Percentiles rank a stretch among this genome's conserved stretches.
Evolutionary conservation across 2,329 filamentous ascomycete genomes (phyloP).

Genomic region (Westerdykella aurantiaca): DNA sequence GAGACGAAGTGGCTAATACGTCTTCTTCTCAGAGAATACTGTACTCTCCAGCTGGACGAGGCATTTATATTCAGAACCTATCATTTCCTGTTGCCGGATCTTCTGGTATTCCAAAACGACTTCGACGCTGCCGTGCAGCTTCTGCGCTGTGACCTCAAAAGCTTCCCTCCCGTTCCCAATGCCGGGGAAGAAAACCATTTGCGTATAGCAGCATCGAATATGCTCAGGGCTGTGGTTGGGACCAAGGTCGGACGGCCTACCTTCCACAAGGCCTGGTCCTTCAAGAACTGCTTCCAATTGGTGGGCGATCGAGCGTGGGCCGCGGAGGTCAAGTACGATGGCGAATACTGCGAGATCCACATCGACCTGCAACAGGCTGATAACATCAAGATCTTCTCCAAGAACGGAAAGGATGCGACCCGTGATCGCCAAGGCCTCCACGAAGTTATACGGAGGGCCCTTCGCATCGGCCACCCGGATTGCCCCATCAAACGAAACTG

Average conservation of each 20-base stretch:
- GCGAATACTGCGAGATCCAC: conserved; percentile 83
- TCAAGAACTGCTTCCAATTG: conserved; percentile 69
- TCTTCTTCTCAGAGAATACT: conserved; percentile 69
- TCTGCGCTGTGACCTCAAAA: conserved; percentile 42
- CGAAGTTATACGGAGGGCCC: conserved; percentile 56
- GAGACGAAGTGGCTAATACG: conserved; percentile 88
- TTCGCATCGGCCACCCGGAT: conserved; percentile 54
- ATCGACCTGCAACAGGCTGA: conserved; percentile 57
- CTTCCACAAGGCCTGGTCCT: conserved; percentile 46
- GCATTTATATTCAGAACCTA: conserved; percentile 53
- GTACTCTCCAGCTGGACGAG: conserved; percentile 60
- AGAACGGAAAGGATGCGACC: conserved; percentile 86
- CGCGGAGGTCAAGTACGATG: conserved; percentile 77
- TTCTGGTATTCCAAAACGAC: conserved; percentile 65
- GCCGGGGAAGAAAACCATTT: conserved; percentile 24
- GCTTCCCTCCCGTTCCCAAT: conserved; percentile 36
- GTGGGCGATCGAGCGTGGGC: conserved; percentile 57
- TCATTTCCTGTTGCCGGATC: conserved; percentile 63
- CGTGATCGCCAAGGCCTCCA: conserved; percentile 60
- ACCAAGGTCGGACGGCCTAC: conserved; percentile 43
- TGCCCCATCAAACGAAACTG: conserved; percentile 60
- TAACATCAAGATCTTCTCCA: conserved; percentile 77
- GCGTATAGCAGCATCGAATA: conserved; percentile 36
- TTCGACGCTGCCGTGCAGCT: conserved; percentile 56
- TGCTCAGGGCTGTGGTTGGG: conserved; percentile 37